phyloP scores from a whole-genome alignment of 345 rosid genomes.

The Eucalyptus guilfoylei region DNA sequence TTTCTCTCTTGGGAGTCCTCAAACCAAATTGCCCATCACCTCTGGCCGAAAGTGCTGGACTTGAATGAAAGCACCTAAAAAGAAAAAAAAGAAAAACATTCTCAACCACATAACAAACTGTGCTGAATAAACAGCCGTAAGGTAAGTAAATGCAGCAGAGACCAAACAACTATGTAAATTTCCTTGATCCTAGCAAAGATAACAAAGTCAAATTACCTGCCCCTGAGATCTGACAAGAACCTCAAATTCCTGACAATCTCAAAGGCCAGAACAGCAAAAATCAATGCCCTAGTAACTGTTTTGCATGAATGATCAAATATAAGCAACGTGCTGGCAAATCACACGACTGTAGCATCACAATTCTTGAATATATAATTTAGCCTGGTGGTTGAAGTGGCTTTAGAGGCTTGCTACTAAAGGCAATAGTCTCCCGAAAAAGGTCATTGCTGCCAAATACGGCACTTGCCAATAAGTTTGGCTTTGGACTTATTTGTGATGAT shows the following conservation, averaged over 20 bases:
- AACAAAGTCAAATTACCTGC: background rate
- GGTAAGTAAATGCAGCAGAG: background rate
- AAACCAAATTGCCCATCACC: constrained; percentile 31
- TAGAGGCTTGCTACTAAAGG: background rate
- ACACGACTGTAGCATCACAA: no score
- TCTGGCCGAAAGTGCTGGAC: constrained; percentile 31
- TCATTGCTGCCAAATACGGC: background rate
- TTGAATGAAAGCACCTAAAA: constrained; percentile 53
- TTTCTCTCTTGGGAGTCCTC: constrained; percentile 36
- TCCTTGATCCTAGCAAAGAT: background rate
- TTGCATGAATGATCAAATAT: background rate
- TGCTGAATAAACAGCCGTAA: background rate
- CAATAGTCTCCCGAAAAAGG: background rate
- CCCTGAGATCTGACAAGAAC: background rate
- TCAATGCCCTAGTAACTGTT: background rate
- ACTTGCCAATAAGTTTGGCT: background rate
- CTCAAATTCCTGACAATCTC: background rate
- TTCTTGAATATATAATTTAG: no score
- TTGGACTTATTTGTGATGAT: background rate
- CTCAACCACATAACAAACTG: background rate
- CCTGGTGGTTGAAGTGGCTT: no score
- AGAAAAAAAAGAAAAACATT: background rate
- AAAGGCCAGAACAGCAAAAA: background rate
- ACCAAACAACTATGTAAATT: background rate
- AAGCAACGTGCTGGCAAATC: background rate